Conservation (phyloP, 306 rosid genomes). For the Fragaria vesca region DNA sequence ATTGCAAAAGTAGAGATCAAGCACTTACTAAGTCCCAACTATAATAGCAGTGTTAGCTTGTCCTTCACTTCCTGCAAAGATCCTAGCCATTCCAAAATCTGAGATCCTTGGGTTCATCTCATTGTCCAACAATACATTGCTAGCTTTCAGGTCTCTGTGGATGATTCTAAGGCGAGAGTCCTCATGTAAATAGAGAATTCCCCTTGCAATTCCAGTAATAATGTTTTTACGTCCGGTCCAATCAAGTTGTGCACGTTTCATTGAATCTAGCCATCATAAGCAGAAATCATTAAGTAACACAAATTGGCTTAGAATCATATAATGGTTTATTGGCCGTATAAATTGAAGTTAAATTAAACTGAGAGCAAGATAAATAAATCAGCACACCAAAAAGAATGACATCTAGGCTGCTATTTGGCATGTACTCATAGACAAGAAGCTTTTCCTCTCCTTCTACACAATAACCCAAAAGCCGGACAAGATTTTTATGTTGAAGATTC, state of each 20-base stretch:
- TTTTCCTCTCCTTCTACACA: slow-evolving; percentile 54
- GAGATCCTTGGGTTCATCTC: slow-evolving; percentile 60
- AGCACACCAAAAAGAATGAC: slow-evolving; percentile 54
- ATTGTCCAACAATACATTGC: slow-evolving; percentile 53
- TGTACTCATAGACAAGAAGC: slow-evolving; percentile 63
- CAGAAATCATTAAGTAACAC: background rate
- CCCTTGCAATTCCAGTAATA: slow-evolving; percentile 55
- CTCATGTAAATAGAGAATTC: slow-evolving; percentile 61
- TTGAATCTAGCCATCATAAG: slow-evolving; percentile 2
- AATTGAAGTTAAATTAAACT: background rate
- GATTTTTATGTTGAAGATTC: slow-evolving; percentile 77
- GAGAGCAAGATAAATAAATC: background rate
- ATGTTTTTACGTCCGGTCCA: slow-evolving; percentile 54
- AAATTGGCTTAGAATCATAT: background rate
- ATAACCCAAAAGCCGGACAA: slow-evolving; percentile 60
- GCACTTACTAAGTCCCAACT: slow-evolving; percentile 69
- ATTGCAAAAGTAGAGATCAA: background rate
- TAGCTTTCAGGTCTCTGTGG: slow-evolving; percentile 66
- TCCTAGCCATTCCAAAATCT: slow-evolving; percentile 73
- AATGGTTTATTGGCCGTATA: background rate
- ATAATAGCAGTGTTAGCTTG: slow-evolving; percentile 40
- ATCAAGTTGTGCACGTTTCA: slow-evolving; percentile 26
- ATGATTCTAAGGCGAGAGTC: slow-evolving; percentile 59
- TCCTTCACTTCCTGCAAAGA: slow-evolving; percentile 40
- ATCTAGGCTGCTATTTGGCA: slow-evolving; percentile 63